Base-by-base conservation (phyloP, 1,284 basidiomycete species). In the Microbotryum scabiosae region DNA sequence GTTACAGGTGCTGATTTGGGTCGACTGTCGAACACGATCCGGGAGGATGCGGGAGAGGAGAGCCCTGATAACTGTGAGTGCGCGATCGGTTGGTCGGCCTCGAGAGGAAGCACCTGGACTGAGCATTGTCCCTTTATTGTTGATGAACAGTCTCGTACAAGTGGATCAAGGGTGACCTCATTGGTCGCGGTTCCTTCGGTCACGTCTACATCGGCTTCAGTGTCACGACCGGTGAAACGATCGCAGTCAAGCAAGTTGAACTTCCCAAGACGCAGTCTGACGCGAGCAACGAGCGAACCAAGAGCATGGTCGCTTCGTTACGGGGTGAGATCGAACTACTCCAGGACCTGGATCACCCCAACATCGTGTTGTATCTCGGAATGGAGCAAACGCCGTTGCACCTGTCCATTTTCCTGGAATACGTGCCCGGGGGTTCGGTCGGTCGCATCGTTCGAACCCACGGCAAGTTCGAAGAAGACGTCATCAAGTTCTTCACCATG, bases 241-340 rank as follows among this genome's bases (percentile, higher is more conserved):
- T 98, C 70, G 96, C 96, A 8, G 96, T 99, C 69, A 99, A 99
- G 77, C 96, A 99, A 77, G 96, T 99, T 54, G 94, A 97, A 75
- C 82, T 94, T 61, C 93, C 94, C 1, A 84, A 85, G 54, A 94
- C 91, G 1, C 84, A 85, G 16, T 88, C 86, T 70, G 94, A 98
- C 77, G 87, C 86, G 73, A 86, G 85, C 70, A 92, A 97, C 73
- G 81, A 82, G 26, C 82, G 92, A 18, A 93, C 97, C 72, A 79
- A 84, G 57, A 83, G 82, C 45, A 86, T 94, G 62, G 88, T 99
- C 57, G 87, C 93, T 65, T 92, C 93, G 0, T 78, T 98, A 65
- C 90, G 92, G 75, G 82, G 87, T 66, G 96, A 98, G 78, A 96
- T 93, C 73, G 89, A 94, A 75, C 88, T 91, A 4, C 79, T 98